Evolutionary conservation across 495 filamentous ascomycete genomes (phyloP).

Genomic region (Haplographium delicatum): DNA sequence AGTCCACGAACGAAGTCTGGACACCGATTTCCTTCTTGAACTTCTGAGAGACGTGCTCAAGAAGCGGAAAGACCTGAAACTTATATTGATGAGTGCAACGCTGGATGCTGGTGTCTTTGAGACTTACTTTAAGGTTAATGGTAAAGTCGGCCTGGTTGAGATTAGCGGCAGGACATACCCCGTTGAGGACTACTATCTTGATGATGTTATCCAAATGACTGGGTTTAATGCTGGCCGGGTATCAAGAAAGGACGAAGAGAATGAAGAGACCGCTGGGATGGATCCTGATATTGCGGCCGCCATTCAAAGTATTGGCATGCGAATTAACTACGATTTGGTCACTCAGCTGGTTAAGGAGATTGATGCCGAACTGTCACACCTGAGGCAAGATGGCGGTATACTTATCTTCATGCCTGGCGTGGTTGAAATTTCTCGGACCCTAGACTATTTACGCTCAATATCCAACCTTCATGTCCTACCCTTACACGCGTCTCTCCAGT

Average conservation of each 20-base stretch:
- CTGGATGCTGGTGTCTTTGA: slow-evolving; percentile 85
- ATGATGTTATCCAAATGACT: slow-evolving; percentile 78
- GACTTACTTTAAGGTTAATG: slow-evolving; percentile 68
- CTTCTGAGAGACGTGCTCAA: slow-evolving; percentile 80
- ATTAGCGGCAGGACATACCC: slow-evolving; percentile 88
- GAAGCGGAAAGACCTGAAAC: slow-evolving; percentile 73
- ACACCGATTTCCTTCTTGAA: slow-evolving; percentile 90
- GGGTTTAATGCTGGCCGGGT: slow-evolving; percentile 49
- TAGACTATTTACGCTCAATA: slow-evolving; percentile 63
- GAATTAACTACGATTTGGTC: slow-evolving; percentile 91
- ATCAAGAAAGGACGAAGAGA: slow-evolving; percentile 24
- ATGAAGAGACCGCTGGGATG: slow-evolving; percentile 27
- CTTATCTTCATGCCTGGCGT: slow-evolving; percentile 87
- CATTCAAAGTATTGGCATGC: slow-evolving; percentile 71
- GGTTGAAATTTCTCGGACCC: slow-evolving; percentile 79
- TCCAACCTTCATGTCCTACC: slow-evolving; percentile 75
- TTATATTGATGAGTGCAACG: slow-evolving; percentile 97
- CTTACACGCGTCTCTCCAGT: slow-evolving; percentile 85
- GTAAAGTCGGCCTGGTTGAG: slow-evolving; percentile 69
- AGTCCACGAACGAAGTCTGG: slow-evolving; percentile 91
- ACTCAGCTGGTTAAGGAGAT: slow-evolving; percentile 72
- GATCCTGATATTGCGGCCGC: slow-evolving; percentile 52
- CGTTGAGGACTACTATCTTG: slow-evolving; percentile 84
- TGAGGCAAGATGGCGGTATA: slow-evolving; percentile 70
- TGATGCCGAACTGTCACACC: slow-evolving; percentile 59